Evolutionary conservation across 176 grass and related monocot species (phyloP).

Genomic region (Oryza longistaminata): DNA sequence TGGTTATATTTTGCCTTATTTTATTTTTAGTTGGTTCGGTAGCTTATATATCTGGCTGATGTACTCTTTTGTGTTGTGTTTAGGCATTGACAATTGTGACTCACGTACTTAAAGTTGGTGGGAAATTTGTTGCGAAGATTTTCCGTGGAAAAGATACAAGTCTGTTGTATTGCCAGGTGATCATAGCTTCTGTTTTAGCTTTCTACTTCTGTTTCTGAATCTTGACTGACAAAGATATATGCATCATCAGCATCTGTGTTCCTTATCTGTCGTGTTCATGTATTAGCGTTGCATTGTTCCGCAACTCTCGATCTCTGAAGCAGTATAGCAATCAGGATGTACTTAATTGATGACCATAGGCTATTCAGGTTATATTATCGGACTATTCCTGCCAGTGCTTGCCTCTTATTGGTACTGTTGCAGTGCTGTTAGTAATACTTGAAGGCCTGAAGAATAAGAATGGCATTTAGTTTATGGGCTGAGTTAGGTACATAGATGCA

Average conservation of each 20-base stretch:
- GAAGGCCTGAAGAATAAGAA: not conserved
- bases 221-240: not conserved
- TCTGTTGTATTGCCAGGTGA: slow-evolving; percentile 89
- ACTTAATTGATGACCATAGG: not conserved
- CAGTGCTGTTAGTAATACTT: not conserved
- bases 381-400: not conserved
- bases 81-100: slow-evolving; percentile 93
- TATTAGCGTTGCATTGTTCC: not conserved
- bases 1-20: not conserved
- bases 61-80: slow-evolving; percentile 30
- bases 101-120: slow-evolving; percentile 88
- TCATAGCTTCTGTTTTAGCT: not conserved
- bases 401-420: not conserved
- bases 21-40: slow-evolving; percentile 12
- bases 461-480: not conserved
- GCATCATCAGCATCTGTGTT: not conserved
- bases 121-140: slow-evolving; percentile 95
- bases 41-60: slow-evolving; percentile 26
- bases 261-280: not conserved
- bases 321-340: not conserved
- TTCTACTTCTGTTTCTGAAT: not conserved
- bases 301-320: not conserved
- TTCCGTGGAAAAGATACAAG: slow-evolving; percentile 97
- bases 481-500: not conserved
- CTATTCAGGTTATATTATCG: not conserved